phyloP scores from a whole-genome alignment of 257 asterid genomes.

The Nicotiana tabacum region DNA sequence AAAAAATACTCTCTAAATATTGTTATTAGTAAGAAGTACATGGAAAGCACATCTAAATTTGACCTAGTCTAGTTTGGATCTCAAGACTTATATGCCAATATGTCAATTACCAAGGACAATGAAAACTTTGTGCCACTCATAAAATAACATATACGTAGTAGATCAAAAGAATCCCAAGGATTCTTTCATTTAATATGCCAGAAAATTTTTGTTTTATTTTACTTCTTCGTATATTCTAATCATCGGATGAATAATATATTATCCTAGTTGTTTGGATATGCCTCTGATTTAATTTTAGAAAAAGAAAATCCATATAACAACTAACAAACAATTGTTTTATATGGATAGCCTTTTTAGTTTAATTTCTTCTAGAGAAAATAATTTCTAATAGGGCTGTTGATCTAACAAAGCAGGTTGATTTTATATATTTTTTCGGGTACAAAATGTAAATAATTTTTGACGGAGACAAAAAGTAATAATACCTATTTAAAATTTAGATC shows the following conservation, averaged over 20 bases:
- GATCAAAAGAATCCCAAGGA: conserved; percentile 2
- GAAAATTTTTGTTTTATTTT: neutral
- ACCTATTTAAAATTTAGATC: too few species aligned
- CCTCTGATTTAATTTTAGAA: neutral
- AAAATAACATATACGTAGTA: neutral
- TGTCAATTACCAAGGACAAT: conserved; percentile 5
- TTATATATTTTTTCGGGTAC: neutral
- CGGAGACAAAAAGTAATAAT: too few species aligned
- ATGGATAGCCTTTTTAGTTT: neutral
- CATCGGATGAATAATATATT: neutral
- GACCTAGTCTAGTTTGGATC: conserved; percentile 4
- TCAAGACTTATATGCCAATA: neutral
- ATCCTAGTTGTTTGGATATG: neutral
- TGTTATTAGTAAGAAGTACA: neutral
- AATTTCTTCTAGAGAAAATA: neutral
- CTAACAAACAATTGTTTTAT: neutral
- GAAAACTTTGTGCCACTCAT: conserved; percentile 10
- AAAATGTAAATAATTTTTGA: too few species aligned
- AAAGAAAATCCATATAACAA: neutral
- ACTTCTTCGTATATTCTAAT: neutral
- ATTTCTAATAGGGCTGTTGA: neutral
- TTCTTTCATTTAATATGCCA: neutral
- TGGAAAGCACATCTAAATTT: conserved; percentile 7
- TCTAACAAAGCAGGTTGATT: conserved; percentile 1
- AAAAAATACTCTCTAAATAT: too few species aligned